Base-by-base conservation (phyloP, 2,329 filamentous ascomycete species). In the Xylaria arbuscula region DNA sequence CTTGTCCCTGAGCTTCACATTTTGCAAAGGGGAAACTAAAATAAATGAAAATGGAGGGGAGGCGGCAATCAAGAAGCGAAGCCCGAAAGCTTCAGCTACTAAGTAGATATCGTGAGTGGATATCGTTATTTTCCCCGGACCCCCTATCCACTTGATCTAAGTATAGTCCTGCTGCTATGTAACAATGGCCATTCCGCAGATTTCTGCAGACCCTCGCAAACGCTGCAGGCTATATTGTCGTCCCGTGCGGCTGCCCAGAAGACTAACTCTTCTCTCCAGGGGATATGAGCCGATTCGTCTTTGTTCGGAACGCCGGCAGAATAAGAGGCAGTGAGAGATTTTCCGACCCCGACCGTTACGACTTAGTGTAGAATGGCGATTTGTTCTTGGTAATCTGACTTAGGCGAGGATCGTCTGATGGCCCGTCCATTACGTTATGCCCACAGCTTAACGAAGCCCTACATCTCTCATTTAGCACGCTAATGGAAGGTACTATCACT, bases 391-490 rank as follows among this genome's bases (percentile, higher is more conserved):
- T 48, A 22, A 62, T 50, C 24, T 58, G 58, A 60, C n/a, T 66
- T 32, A 66, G 63, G 66, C 61, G 57, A 66, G 22, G 62, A 62
- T 68, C 57, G 32, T 66, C 66, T 34, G 34, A 54, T n/a, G 15
- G 38, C 55, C 40, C 50, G 19, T 45, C 60, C 6, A 50, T 62
- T 51, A 62, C 66, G 42, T 47, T 47, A 15, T 54, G 19, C 61
- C 45, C 51, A 24, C 42, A 53, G 51, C 36, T 62, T 57, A n/a
- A 60, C 48, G 50, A 59, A 67, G 28, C 59, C 57, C 17, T 48
- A 48, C n/a, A 45, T 58, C 22, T 32, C 22, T 36, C 10, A 40
- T 57, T n/a, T 50, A 28, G 11, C 10, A 54, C 28, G 36, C 54
- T 10, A 57, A 13, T 47, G n/a, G 9, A 47, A 54, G 54, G 22